Conservation (phyloP, 2,329 filamentous ascomycete genomes). For the Immersiporthe knoxdaviesiana region DNA sequence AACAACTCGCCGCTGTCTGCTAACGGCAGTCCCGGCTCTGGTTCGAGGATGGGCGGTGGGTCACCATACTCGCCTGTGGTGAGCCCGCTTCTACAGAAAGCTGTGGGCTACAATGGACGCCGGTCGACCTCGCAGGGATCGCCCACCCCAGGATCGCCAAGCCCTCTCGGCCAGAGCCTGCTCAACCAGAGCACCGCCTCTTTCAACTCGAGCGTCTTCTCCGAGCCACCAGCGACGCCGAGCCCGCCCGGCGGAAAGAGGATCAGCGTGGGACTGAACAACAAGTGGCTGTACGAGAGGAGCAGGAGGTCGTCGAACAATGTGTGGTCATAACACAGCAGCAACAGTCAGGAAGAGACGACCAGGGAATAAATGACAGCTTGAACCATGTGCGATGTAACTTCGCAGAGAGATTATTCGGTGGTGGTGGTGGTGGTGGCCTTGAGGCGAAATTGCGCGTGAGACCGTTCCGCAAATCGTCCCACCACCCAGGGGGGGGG, state of each 20-base stretch:
- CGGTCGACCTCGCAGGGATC: constrained; percentile 65
- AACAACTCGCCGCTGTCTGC: constrained; percentile 62
- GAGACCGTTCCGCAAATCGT: background rate
- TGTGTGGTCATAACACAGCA: constrained; percentile 38
- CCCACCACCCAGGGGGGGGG: too few relatives aligned
- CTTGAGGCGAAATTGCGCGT: background rate
- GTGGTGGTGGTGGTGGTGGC: background rate
- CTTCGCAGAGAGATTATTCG: background rate
- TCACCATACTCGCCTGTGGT: constrained; percentile 51
- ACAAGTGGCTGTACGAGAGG: constrained; percentile 93
- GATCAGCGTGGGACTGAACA: constrained; percentile 79
- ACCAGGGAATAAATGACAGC: background rate
- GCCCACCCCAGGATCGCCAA: constrained; percentile 57
- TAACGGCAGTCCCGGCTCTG: constrained; percentile 43
- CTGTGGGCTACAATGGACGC: constrained; percentile 57
- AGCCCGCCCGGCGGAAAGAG: constrained; percentile 69
- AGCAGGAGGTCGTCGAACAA: constrained; percentile 61
- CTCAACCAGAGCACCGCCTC: constrained; percentile 47
- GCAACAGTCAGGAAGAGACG: background rate
- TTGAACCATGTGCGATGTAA: background rate
- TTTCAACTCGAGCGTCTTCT: constrained; percentile 51
- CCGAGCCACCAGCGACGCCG: constrained; percentile 66
- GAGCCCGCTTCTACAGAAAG: constrained; percentile 70
- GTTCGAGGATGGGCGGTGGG: constrained; percentile 39
- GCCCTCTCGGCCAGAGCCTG: constrained; percentile 47